Evolutionary conservation across 2,329 filamentous ascomycete genomes (phyloP).

Genomic region (Neopestalotiopsis rosae): DNA sequence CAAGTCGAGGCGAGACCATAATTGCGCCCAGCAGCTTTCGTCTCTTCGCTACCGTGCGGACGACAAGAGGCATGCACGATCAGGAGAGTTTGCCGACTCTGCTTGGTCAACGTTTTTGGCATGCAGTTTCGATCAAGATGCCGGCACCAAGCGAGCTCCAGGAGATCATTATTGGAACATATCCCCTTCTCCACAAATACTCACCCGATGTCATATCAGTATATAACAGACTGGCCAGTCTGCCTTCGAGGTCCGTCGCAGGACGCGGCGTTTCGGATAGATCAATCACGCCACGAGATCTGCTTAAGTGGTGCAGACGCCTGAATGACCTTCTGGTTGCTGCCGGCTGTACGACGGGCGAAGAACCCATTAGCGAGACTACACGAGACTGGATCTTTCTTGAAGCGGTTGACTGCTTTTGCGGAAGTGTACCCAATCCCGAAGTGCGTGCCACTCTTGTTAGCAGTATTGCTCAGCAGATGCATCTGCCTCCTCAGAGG

Average conservation of each 20-base stretch:
- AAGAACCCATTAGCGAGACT: conserved; percentile 74
- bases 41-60: conserved; percentile 90
- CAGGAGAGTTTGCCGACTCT: conserved; percentile 73
- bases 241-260: conserved; percentile 41
- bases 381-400: conserved; percentile 85
- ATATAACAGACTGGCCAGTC: conserved; percentile 56
- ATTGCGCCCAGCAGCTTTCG: conserved; percentile 84
- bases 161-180: conserved; percentile 73
- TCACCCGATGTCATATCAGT: conserved; percentile 64
- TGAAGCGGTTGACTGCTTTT: conserved; percentile 92
- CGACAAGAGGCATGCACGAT: conserved; percentile 70
- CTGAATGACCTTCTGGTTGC: conserved; percentile 69
- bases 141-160: conserved; percentile 74
- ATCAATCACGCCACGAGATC: conserved; percentile 66
- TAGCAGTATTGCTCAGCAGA: conserved; percentile 78
- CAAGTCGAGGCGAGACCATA: conserved; percentile 85
- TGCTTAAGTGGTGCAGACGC: conserved; percentile 90
- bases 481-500: conserved; percentile 84
- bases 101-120: conserved; percentile 88
- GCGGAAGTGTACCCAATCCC: conserved; percentile 75
- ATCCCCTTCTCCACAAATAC: conserved; percentile 71
- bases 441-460: conserved; percentile 65
- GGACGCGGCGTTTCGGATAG: conserved; percentile 46
- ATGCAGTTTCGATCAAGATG: conserved; percentile 70
- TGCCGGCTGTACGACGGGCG: conserved; percentile 66